Conservation (phyloP, 2,329 filamentous ascomycete genomes). For the Diaporthe australafricana region DNA sequence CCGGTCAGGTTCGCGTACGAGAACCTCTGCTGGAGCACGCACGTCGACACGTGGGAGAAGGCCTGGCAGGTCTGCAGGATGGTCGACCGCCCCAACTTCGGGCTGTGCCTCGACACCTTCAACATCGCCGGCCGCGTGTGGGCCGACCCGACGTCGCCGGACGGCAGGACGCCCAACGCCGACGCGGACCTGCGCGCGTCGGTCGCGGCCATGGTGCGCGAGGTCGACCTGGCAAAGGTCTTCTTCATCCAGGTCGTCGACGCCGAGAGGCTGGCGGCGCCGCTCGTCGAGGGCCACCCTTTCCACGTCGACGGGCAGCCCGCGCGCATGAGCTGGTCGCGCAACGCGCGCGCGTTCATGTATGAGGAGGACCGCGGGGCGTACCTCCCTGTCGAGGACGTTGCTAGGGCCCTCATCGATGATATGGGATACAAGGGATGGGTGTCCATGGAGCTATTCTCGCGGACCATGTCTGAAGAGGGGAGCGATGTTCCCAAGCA, state of each 20-base stretch:
- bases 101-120: slow-evolving; percentile 72
- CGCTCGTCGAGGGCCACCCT: slow-evolving; percentile 61
- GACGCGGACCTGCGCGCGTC: slow-evolving; percentile 57
- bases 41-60: slow-evolving; percentile 69
- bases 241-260: slow-evolving; percentile 75
- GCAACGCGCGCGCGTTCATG: slow-evolving; percentile 71
- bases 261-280: slow-evolving; percentile 62
- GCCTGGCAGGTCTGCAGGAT: slow-evolving; percentile 65
- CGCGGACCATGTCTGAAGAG: slow-evolving; percentile 59
- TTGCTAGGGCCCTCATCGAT: slow-evolving; percentile 64
- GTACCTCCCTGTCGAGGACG: slow-evolving; percentile 67
- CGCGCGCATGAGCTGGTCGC: slow-evolving; percentile 72
- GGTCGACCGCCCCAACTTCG: slow-evolving; percentile 69
- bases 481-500: slow-evolving; percentile 57
- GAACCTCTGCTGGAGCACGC: slow-evolving; percentile 69
- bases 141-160: slow-evolving; percentile 61
- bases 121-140: slow-evolving; percentile 70
- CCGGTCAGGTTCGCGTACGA: slow-evolving; percentile 70
- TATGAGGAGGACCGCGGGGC: slow-evolving; percentile 66
- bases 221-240: slow-evolving; percentile 64
- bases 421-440: slow-evolving; percentile 69
- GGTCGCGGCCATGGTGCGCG: slow-evolving; percentile 56
- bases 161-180: slow-evolving; percentile 57
- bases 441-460: slow-evolving; percentile 71
- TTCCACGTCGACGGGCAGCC: slow-evolving; percentile 65